A percentile compares a stretch with the other conserved stretches of the same genome.
Evolutionary conservation across 345 rosid genomes (phyloP).

Genomic region (Linum usitatissimum): DNA sequence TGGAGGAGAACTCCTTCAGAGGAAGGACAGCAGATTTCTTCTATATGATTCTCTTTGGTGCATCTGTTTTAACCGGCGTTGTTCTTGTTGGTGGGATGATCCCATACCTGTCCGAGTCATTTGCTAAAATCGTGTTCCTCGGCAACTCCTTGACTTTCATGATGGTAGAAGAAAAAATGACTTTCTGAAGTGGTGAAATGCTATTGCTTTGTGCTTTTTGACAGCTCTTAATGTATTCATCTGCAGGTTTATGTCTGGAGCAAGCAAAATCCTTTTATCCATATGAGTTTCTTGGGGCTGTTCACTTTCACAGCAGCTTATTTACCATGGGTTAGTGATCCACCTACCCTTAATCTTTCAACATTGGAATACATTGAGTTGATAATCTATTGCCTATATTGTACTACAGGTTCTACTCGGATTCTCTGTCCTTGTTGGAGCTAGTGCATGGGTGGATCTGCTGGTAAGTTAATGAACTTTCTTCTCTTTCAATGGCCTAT

Average conservation of each 20-base stretch:
- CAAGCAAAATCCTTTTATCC: conserved; percentile 93
- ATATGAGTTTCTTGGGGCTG: conserved; percentile 95
- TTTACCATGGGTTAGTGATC: conserved; percentile 78
- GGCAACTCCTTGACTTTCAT: conserved; percentile 97
- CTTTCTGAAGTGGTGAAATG: background rate
- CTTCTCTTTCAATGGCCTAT: background rate
- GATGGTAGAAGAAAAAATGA: conserved; percentile 58
- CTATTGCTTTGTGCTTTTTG: background rate
- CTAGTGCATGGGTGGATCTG: conserved; percentile 94
- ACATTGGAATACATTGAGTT: background rate
- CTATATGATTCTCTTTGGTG: conserved; percentile 95
- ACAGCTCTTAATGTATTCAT: background rate
- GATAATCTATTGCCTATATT: background rate
- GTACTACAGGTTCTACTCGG: conserved; percentile 75
- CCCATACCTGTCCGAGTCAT: conserved; percentile 80
- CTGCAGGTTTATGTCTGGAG: conserved; percentile 96
- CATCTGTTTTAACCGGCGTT: conserved; percentile 71
- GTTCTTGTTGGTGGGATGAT: conserved; percentile 92
- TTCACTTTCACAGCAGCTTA: conserved; percentile 95
- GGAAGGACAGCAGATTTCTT: conserved; percentile 97
- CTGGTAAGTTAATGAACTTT: conserved; percentile 36
- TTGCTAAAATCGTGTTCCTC: conserved; percentile 86
- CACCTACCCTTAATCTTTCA: background rate
- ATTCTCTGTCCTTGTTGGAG: conserved; percentile 87
- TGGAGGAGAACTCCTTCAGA: conserved; percentile 94